Base-by-base conservation (phyloP, 495 filamentous ascomycete genomes). In the Penicillium daleae region DNA sequence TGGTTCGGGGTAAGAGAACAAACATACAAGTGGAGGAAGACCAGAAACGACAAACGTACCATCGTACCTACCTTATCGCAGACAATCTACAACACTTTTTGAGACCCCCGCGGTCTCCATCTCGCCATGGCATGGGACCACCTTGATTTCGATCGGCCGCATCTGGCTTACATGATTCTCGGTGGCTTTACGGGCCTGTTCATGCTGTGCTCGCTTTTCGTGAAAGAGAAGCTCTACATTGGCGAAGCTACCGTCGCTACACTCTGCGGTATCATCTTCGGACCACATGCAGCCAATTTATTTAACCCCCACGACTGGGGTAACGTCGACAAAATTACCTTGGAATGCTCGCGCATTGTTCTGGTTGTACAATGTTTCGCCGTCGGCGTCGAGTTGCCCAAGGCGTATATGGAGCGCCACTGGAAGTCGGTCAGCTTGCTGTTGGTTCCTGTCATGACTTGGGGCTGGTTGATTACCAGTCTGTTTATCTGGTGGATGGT, bases 321-420 rank as follows among this genome's bases (percentile, higher is more conserved):
- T 44, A 97, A 93, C 71, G 85, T 90, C 51, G 96, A 99, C 78
- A 92, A 96, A 67, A 90, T 97, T 70, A 98, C 96, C 4, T 87
- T 98, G 59, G 96, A 99, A 73, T 97, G 93, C 82, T 97, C 94
- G 12, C 89, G 96, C 60, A 93, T 99, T 66, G 96, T 99, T 61
- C 85, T 99, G 35, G 96, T 98, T 57, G 96, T 99, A 39, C 96
- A 99, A 82, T 99, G 96, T 82, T 99, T 99, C 74, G 96, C 96
- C 77, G 92, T 99, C 60, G 96, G 96, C 26, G 96, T 99, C 81
- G 96, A 99, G 78, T 84, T 99, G 83, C 96, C 96, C 52, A 94
- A 94, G 76, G 80, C 87, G 42, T 99, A 98, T 78, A 98, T 99
- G 96, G 94, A 97, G 69, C 89, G 87, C 62, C 96, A 99, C 75